These are phyloP conservation scores for Candolleomyces aberdarensis DNA, from an alignment of 768 basidiomycete species.

Conservation along the genomic window DNA sequence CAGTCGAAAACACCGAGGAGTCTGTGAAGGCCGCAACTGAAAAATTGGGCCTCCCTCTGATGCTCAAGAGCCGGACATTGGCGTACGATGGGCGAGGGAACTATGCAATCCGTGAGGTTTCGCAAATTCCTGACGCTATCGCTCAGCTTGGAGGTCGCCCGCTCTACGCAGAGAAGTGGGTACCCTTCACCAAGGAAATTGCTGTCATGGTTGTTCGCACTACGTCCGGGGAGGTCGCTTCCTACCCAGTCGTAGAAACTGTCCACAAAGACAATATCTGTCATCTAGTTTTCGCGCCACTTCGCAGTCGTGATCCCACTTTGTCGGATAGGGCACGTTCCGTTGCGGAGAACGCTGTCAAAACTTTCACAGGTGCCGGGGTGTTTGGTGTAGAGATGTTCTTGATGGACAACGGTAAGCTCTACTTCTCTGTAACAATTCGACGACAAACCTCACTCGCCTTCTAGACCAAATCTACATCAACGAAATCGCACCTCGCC, in stretches of 20 bases:
- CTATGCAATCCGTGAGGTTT: constrained; percentile 60
- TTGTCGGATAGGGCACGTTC: constrained; percentile 58
- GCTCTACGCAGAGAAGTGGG: constrained; percentile 93
- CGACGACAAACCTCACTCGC: constrained; percentile 2
- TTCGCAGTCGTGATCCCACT: constrained; percentile 56
- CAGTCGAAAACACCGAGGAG: constrained; percentile 52
- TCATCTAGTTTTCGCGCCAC: constrained; percentile 87
- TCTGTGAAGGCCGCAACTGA: constrained; percentile 51
- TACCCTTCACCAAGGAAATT: constrained; percentile 83
- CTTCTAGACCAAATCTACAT: constrained; percentile 68
- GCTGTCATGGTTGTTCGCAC: constrained; percentile 97
- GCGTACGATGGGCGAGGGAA: constrained; percentile 98
- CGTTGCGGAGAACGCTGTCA: constrained; percentile 80
- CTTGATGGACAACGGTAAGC: constrained; percentile 77
- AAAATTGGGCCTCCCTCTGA: constrained; percentile 78
- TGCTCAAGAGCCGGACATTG: constrained; percentile 94
- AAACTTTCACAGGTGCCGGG: constrained; percentile 81
- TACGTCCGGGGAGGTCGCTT: constrained; percentile 63
- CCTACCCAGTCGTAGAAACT: constrained; percentile 94
- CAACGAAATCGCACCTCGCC: constrained; percentile 97
- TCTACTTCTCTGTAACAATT: background rate
- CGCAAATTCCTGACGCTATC: constrained; percentile 51
- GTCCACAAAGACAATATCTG: constrained; percentile 93
- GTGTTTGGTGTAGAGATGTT: constrained; percentile 99
- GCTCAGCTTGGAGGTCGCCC: constrained; percentile 59